Evolutionary conservation across 1,284 basidiomycete species (phyloP).

Genomic region (Cutaneotrichosporon cutaneum): DNA sequence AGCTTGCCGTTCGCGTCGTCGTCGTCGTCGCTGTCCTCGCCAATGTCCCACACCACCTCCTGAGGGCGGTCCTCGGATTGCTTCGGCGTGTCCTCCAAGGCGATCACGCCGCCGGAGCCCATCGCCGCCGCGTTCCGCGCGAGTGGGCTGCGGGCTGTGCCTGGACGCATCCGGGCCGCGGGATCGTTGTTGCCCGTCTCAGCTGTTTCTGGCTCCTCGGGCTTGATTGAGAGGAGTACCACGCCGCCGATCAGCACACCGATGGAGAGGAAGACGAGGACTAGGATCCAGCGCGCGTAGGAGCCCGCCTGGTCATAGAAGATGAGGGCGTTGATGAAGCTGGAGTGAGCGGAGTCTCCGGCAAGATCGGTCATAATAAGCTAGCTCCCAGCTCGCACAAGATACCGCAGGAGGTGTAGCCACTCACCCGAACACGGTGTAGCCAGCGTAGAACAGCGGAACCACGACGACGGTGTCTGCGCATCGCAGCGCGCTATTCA

Average conservation of each 20-base stretch:
- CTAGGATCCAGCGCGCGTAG: constrained; percentile 79
- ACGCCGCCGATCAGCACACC: constrained; percentile 80
- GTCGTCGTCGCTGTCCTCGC: constrained; percentile 19
- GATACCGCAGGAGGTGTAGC: constrained; percentile 55
- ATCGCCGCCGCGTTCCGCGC: background rate
- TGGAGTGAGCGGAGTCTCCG: constrained; percentile 66
- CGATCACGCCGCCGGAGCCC: background rate
- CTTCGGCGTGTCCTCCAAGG: constrained; percentile 7
- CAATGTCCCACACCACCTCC: constrained; percentile 22
- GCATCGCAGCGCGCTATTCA: constrained; percentile 75
- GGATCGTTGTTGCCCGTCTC: constrained; percentile 13
- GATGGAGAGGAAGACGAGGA: constrained; percentile 81
- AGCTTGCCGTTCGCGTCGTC: constrained; percentile 10
- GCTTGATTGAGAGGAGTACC: constrained; percentile 56
- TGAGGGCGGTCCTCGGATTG: background rate
- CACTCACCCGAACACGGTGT: constrained; percentile 67
- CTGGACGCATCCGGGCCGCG: constrained; percentile 38
- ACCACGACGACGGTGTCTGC: constrained; percentile 67
- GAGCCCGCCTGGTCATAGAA: constrained; percentile 79
- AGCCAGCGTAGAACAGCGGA: constrained; percentile 67
- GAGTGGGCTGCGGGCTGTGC: background rate
- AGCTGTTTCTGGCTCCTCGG: constrained; percentile 25
- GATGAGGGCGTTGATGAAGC: constrained; percentile 89
- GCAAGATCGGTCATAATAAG: background rate
- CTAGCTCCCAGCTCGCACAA: background rate